Evolutionary conservation across 140 eudicot species (phyloP), one percentile per base, ranked within the genome.

Genomic region (Anethum foeniculum): DNA sequence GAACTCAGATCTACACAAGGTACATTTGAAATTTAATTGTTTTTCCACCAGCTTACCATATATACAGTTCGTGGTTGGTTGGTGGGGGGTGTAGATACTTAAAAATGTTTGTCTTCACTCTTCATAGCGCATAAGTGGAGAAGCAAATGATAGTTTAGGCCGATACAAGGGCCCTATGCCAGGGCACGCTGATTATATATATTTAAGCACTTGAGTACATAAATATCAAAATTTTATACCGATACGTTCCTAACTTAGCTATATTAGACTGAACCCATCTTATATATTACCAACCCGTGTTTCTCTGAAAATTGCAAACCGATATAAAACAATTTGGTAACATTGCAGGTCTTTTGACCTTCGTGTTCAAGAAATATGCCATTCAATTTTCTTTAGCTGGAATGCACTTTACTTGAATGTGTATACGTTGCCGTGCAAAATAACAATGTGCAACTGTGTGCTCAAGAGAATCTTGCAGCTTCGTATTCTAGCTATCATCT

Each of bases 201-300:
- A 47, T 5, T 34, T 32, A 11, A 67, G 74, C 43, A 68, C 74
- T 68, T 28, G 74, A 68, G 74, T 32, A 7, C 38, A 38, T 79
- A 56, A 56, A 69, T 14, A 5, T 7, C 78, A 60, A 10, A 46
- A 81, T 54, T 32, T 27, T 44, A 83, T 30, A 81, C 87, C 76
- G 77, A 84, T 76, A 71, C 77, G 64, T 81, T 82, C 91, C 16
- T 34, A 34, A 34, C 1, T 34, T 34, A 34, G 3, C 38, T 34
- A 34, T 34, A 34, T 34, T 34, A 34, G 38, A 34, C 38, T 34
- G 38, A 34, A 34, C 38, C 38, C 38, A 34, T 34, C 38, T 34
- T 34, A 34, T 34, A 34, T 34, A 34, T 34, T 1, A 34, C 38
- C 38, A 34, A 34, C 38, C 38, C 38, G 38, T 34, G 38, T 34